Evolutionary conservation across 805 yeast genomes (phyloP).

Genomic region (Candida montana): DNA sequence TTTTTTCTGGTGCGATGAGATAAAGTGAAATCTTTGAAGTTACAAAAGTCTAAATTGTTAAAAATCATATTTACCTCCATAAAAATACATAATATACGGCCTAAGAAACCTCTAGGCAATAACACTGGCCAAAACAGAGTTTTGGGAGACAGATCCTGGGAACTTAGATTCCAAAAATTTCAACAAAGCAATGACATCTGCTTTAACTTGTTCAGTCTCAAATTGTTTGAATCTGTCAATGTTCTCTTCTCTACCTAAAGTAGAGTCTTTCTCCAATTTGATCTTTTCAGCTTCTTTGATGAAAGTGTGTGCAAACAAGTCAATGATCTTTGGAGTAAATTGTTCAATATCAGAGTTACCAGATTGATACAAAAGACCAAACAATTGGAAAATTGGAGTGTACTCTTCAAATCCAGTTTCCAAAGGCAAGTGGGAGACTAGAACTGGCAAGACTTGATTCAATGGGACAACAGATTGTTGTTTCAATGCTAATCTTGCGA

Average conservation of each 20-base stretch:
- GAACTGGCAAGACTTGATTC: constrained; percentile 65
- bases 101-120: constrained; percentile 15
- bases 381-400: constrained; percentile 77
- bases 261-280: constrained; percentile 63
- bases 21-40: no score
- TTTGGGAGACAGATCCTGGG: constrained; percentile 55
- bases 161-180: constrained; percentile 64
- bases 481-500: constrained; percentile 81
- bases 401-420: constrained; percentile 89
- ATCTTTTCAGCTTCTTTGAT: constrained; percentile 70
- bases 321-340: constrained; percentile 58
- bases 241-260: constrained; percentile 82
- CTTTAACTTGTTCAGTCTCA: constrained; percentile 59
- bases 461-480: constrained; percentile 70
- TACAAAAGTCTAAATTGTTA: no score
- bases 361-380: constrained; percentile 64
- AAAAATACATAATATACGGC: background rate
- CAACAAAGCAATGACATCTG: constrained; percentile 62
- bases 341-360: constrained; percentile 49
- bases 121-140: constrained; percentile 30
- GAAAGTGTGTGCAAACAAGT: constrained; percentile 65
- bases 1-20: no score
- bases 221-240: constrained; percentile 76
- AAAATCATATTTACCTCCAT: background rate
- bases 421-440: constrained; percentile 78